Evolutionary conservation across 2,329 filamentous ascomycete genomes (phyloP).

Genomic region (Ceratocystis cacaofunesta): DNA sequence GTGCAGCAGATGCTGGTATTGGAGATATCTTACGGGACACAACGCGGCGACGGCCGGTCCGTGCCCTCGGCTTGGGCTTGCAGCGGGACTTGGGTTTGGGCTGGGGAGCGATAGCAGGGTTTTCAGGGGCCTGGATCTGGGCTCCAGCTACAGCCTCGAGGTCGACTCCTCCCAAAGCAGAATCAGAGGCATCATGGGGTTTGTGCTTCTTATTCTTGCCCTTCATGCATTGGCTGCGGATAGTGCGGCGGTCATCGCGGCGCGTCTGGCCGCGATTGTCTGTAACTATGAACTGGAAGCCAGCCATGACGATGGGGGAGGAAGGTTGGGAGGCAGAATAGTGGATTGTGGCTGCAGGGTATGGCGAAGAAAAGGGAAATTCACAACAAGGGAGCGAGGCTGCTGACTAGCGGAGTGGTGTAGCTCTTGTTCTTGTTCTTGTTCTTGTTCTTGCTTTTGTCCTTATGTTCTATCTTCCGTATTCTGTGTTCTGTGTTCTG

Average conservation of each 20-base stretch:
- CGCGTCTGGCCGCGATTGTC: conserved; percentile 17
- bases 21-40: not conserved
- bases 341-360: too few species aligned
- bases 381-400: too few species aligned
- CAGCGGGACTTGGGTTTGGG: not conserved
- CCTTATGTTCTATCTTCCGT: too few species aligned
- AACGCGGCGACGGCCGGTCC: not conserved
- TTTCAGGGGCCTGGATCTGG: not conserved
- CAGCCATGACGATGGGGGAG: conserved; percentile 5
- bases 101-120: not conserved
- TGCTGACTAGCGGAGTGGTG: too few species aligned
- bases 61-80: not conserved
- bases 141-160: not conserved
- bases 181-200: not conserved
- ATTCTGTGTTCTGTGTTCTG: too few species aligned
- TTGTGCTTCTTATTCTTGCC: conserved; percentile 15
- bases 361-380: too few species aligned
- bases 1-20: too few species aligned
- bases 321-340: not conserved
- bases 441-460: too few species aligned
- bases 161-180: not conserved
- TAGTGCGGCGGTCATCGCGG: conserved; percentile 16
- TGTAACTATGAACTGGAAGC: conserved; percentile 18
- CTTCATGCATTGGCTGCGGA: conserved; percentile 17
- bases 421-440: too few species aligned